Evolutionary conservation across 106 monocot genomes (phyloP).

Genomic region (Posidonia australis): DNA sequence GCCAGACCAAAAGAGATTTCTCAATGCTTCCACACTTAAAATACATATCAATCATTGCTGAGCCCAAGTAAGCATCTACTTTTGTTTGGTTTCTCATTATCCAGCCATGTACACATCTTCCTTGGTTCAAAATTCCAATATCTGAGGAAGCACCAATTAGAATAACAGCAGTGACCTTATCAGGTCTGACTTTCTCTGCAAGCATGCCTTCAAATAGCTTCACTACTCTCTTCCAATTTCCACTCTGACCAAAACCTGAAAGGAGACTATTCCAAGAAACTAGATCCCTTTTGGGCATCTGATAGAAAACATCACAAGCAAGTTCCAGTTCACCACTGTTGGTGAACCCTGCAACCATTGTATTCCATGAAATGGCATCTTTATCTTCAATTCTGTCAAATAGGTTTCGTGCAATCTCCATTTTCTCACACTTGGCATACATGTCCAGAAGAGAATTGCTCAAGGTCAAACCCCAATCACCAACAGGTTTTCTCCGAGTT

Average conservation of each 20-base stretch:
- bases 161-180: constrained; percentile 35
- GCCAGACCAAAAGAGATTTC: constrained; percentile 23
- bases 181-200: constrained; percentile 28
- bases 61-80: constrained; percentile 45
- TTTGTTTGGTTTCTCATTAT: constrained; percentile 18
- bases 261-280: constrained; percentile 66
- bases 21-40: constrained; percentile 56
- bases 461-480: constrained; percentile 24
- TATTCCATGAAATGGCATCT: constrained; percentile 57
- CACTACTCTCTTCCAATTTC: constrained; percentile 12
- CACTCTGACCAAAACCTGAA: constrained; percentile 28
- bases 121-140: constrained; percentile 29
- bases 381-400: constrained; percentile 31
- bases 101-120: constrained; percentile 45
- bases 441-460: constrained; percentile 55
- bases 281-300: constrained; percentile 39
- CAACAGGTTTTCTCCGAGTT: constrained; percentile 8
- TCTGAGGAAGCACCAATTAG: constrained; percentile 33
- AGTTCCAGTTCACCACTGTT: constrained; percentile 26
- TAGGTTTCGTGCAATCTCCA: constrained; percentile 21
- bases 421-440: constrained; percentile 50
- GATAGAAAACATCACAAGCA: constrained; percentile 24
- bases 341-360: constrained; percentile 38
- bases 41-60: constrained; percentile 72
- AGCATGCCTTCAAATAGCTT: constrained; percentile 34